Evolutionary conservation across 768 basidiomycete species (phyloP), one percentile per base, ranked within the genome.

Genomic region (Trametes villosa): DNA sequence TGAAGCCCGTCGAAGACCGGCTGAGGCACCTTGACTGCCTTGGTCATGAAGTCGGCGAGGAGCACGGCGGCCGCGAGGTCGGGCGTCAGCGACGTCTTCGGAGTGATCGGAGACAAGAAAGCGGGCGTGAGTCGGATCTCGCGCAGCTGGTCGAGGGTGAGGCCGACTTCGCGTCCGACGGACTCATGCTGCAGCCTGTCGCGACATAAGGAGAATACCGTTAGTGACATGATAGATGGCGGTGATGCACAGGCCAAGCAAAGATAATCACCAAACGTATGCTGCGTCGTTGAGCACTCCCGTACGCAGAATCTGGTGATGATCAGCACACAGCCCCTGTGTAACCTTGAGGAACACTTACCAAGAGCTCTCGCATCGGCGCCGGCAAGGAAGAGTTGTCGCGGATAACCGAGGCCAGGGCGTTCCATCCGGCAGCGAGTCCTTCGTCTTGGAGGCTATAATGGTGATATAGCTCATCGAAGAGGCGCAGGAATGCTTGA

Each of bases 291-390:
- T 73, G 45, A 74, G 48, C 22, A 57, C 66, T 5, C 63, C 67
- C 12, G 66, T 65, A 15, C 73, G 69, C 24, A 74, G 61, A 51
- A 73, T 72, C 71, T 73, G 44, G 4, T 9, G 40, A 6, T n/a
- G 3, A 12, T 30, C 4, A 33, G 41, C 18, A 15, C 4, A 18
- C 9, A 4, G 17, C 4, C 2, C 3, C 29, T 18, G 30, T 33
- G 18, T 6, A 26, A 18, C 18, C 17, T 40, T 13, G 11, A 18
- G 26, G n/a, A 38, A 40, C 27, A 34, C 74, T 56, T 52, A 76
- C 76, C 41, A 76, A 65, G 20, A 77, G 67, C 54, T 78, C 77
- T 17, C 77, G 68, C 75, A 79, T 76, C 20, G 66, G 50, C 2
- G 54, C 68, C 2, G 68, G 68, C 47, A 70, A 53, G 13, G 68